A percentile compares a stretch with the other conserved stretches of the same genome.
Conservation (phyloP, 371 early-diverging fungal species). For the Circinella minor region DNA sequence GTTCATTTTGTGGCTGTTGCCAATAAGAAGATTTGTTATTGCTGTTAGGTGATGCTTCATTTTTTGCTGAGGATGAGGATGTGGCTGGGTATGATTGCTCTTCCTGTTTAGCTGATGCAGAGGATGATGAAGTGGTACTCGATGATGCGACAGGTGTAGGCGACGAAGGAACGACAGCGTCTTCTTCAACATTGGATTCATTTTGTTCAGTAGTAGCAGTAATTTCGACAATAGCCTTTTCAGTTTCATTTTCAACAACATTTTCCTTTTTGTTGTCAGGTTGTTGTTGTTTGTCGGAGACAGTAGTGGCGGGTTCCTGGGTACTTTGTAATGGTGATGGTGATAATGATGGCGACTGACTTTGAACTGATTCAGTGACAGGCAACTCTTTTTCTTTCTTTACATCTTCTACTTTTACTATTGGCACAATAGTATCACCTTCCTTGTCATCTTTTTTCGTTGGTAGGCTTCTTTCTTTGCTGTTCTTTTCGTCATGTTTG, state of each 20-base stretch:
- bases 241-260: background rate
- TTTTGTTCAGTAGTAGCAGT: background rate
- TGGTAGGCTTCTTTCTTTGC: background rate
- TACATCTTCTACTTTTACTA: constrained; percentile 2
- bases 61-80: constrained; percentile 1
- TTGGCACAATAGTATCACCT: background rate
- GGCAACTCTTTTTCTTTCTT: background rate
- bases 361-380: background rate
- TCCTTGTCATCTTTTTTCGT: background rate
- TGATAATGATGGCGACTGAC: background rate
- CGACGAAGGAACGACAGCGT: constrained; percentile 10
- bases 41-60: constrained; percentile 2
- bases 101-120: constrained; percentile 15
- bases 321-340: background rate
- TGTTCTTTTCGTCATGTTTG: background rate
- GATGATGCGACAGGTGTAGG: constrained; percentile 16
- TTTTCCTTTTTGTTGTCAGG: background rate
- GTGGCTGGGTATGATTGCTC: constrained; percentile 11
- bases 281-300: background rate
- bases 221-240: background rate
- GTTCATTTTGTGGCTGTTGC: constrained; percentile 6
- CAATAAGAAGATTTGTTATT: constrained; percentile 8
- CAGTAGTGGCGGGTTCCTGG: background rate
- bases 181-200: constrained; percentile 3
- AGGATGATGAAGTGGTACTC: constrained; percentile 20